Base-by-base conservation (phyloP, 176 grass and related monocot genomes). In the Luzula sylvatica region DNA sequence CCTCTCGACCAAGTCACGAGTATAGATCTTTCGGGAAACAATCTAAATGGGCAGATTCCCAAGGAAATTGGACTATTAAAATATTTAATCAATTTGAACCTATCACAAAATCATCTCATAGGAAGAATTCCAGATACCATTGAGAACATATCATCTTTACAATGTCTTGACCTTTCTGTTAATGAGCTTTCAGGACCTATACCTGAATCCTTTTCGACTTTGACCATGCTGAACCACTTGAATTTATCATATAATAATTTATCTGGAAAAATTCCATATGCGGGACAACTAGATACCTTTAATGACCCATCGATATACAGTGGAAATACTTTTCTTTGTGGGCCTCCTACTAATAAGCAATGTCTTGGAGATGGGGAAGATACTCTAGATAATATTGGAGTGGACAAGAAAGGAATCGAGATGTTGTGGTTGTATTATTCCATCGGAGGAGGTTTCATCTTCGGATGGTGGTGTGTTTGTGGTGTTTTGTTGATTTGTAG, bases 161-260 rank as follows among this genome's bases (percentile, higher is more conserved):
- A 72, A 26, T 78, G 67, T 26, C 68, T 78, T 41, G 75, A 67
- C 17, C 22, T 78, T 7, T 78, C 68, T 1, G 46, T 32, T 11
- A 79, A 79, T 7, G 3, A 54, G 14, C 61, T 79, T 53, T 61
- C 30, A 2, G 61, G 68, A 11, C 11, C 12, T 12, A 79, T 79
- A 26, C 73, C 73, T 28, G 20, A 13, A 21, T 20, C 16, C 16
- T 1, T 76, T 2, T 46, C 73, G 0, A 9, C 12, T 26, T 40
- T 79, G 4, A 62, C 4, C 19, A 61, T 5, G 1, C 20, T 79
- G 5, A 42, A 18, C 11, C 7, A 19, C 20, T 45, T 79, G 60
- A 72, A 79, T 11, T 60, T 79, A 23, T 72, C 76, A 0, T 28
- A 72, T 2, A 79, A 79, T 17, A 72, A 79, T 7, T 47, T 79